Evolutionary conservation across 176 grass and related monocot genomes (phyloP).

Genomic region (Hordeum marinum): DNA sequence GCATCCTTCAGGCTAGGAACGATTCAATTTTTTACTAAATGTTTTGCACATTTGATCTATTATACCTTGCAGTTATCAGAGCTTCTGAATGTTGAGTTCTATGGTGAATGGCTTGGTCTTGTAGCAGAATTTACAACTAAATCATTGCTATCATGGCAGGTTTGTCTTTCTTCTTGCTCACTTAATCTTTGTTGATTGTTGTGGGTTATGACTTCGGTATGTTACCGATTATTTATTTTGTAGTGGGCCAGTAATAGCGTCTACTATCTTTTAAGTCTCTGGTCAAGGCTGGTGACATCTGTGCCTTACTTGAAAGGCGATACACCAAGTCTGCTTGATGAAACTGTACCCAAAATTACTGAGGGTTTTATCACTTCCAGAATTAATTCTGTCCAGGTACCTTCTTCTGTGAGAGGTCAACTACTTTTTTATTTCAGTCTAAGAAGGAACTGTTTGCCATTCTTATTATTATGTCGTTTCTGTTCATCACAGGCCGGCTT

Average conservation of each 20-base stretch:
- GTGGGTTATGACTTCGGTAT: constrained; percentile 21
- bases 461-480: constrained; percentile 28
- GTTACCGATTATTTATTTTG: constrained; percentile 24
- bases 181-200: neutral
- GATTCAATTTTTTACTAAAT: neutral
- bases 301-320: constrained; percentile 98
- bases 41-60: neutral
- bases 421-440: constrained; percentile 1
- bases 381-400: constrained; percentile 96
- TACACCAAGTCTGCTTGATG: constrained; percentile 89
- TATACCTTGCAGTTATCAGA: constrained; percentile 72
- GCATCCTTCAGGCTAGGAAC: neutral
- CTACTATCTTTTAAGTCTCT: constrained; percentile 93
- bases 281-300: constrained; percentile 97
- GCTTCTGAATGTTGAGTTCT: constrained; percentile 87
- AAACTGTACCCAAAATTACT: constrained; percentile 97
- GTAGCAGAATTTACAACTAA: constrained; percentile 94
- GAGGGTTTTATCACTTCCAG: constrained; percentile 97
- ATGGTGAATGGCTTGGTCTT: constrained; percentile 90
- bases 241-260: constrained; percentile 98
- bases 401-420: constrained; percentile 15
- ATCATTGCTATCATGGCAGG: constrained; percentile 98
- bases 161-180: constrained; percentile 40
- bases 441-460: neutral
- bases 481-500: constrained; percentile 63